phyloP scores from a whole-genome alignment of 805 yeast genomes.

The Cyberlindnera maclurae region DNA sequence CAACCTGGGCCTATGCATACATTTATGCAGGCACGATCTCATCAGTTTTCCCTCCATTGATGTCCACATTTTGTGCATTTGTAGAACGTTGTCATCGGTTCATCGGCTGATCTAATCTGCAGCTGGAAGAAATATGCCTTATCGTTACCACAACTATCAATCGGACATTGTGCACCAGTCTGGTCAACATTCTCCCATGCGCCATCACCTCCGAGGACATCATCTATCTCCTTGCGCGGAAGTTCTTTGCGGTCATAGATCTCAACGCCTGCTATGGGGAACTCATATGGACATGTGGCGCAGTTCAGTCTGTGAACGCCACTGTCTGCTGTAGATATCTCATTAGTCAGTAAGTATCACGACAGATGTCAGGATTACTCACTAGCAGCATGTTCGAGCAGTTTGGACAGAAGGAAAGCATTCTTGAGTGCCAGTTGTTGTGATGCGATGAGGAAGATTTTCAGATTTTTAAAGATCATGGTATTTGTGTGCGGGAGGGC shows the following conservation, averaged over 20 bases:
- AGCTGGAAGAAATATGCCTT: constrained; percentile 96
- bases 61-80: constrained; percentile 90
- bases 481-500: background rate
- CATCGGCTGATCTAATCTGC: constrained; percentile 97
- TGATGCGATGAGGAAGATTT: background rate
- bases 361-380: too few species aligned
- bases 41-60: constrained; percentile 92
- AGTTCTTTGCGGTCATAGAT: constrained; percentile 80
- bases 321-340: constrained; percentile 52
- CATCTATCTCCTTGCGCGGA: constrained; percentile 88
- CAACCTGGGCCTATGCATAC: too few species aligned
- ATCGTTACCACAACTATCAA: constrained; percentile 75
- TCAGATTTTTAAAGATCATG: background rate
- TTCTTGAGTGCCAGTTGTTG: constrained; percentile 20
- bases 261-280: constrained; percentile 76
- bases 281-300: constrained; percentile 92
- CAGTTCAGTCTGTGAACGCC: constrained; percentile 71
- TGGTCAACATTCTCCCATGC: constrained; percentile 99
- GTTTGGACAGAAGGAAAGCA: constrained; percentile 93
- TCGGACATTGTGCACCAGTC: constrained; percentile 87
- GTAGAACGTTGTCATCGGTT: constrained; percentile 98
- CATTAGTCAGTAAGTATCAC: constrained; percentile 2
- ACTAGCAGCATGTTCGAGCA: constrained; percentile 69
- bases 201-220: constrained; percentile 92
- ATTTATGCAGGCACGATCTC: background rate